A percentile compares a stretch with the other conserved stretches of the same genome.
Evolutionary conservation across 306 rosid species (phyloP).

Genomic region (Clitoria ternatea): DNA sequence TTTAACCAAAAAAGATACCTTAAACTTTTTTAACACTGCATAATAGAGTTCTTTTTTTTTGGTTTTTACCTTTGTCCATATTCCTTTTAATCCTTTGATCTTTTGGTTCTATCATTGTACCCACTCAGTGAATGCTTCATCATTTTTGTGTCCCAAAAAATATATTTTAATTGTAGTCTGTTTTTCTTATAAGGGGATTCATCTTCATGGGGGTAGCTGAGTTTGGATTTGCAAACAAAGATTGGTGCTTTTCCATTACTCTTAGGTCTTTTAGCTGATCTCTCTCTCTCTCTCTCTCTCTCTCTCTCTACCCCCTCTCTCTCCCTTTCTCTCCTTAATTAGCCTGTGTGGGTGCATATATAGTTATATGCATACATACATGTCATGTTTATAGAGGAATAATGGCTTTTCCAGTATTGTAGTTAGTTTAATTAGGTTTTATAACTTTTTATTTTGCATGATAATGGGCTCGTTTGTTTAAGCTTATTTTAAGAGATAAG

Average conservation of each 20-base stretch:
- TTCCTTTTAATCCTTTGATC: slow-evolving; percentile 34
- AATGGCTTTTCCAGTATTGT: not conserved
- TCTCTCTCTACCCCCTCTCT: not conserved
- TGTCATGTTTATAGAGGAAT: not conserved
- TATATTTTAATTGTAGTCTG: slow-evolving; percentile 2
- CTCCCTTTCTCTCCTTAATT: slow-evolving; percentile 1
- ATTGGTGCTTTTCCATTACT: not conserved
- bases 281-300: slow-evolving; percentile 3
- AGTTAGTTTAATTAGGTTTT: not conserved
- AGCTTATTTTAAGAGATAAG: too few species aligned
- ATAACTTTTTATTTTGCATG: not conserved
- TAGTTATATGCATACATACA: too few species aligned
- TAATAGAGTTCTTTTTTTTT: too few species aligned
- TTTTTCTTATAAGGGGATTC: not conserved
- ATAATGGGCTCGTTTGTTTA: too few species aligned
- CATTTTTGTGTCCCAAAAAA: not conserved
- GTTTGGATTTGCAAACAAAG: slow-evolving; percentile 10
- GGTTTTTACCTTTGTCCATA: slow-evolving; percentile 7
- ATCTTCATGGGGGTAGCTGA: not conserved
- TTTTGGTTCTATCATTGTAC: slow-evolving; percentile 38
- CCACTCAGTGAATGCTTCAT: not conserved
- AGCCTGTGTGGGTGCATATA: not conserved
- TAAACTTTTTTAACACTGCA: too few species aligned
- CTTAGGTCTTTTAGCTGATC: slow-evolving; percentile 9
- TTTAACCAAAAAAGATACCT: too few species aligned